Evolutionary conservation across 2,329 filamentous ascomycete species (phyloP).

Genomic region (Fusarium dimerum): DNA sequence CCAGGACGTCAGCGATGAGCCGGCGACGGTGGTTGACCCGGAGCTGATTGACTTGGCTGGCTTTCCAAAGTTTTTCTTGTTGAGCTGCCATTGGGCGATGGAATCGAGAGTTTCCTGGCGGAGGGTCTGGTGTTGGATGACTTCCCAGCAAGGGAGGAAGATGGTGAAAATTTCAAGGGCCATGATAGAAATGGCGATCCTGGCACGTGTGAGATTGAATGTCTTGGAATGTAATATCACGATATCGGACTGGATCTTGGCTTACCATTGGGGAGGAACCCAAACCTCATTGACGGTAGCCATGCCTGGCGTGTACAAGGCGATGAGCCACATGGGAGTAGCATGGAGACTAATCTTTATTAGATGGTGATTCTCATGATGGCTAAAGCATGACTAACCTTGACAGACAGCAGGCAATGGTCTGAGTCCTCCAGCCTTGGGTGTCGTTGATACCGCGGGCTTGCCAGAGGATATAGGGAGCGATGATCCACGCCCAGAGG

Average conservation of each 20-base stretch:
- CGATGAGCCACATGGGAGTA: slow-evolving; percentile 67
- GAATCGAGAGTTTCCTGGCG: slow-evolving; percentile 50
- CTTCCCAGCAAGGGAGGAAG: slow-evolving; percentile 63
- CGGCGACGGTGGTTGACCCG: slow-evolving; percentile 33
- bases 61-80: slow-evolving; percentile 35
- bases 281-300: slow-evolving; percentile 54
- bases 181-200: slow-evolving; percentile 61
- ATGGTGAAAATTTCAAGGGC: slow-evolving; percentile 65
- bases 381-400: slow-evolving; percentile 36
- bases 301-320: slow-evolving; percentile 54
- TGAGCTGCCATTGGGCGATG: slow-evolving; percentile 50
- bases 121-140: slow-evolving; percentile 46
- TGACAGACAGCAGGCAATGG: slow-evolving; percentile 52
- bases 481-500: slow-evolving; percentile 63
- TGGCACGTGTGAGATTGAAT: slow-evolving; percentile 19
- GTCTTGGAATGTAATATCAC: background rate
- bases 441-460: slow-evolving; percentile 63
- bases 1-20: slow-evolving; percentile 40
- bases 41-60: slow-evolving; percentile 36
- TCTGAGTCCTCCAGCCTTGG: slow-evolving; percentile 67
- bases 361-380: slow-evolving; percentile 7
- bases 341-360: slow-evolving; percentile 54
- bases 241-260: background rate
- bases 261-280: slow-evolving; percentile 64
- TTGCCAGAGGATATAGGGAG: slow-evolving; percentile 62